phyloP scores from a whole-genome alignment of 441 rosid species.

The Gossypium lobatum region DNA sequence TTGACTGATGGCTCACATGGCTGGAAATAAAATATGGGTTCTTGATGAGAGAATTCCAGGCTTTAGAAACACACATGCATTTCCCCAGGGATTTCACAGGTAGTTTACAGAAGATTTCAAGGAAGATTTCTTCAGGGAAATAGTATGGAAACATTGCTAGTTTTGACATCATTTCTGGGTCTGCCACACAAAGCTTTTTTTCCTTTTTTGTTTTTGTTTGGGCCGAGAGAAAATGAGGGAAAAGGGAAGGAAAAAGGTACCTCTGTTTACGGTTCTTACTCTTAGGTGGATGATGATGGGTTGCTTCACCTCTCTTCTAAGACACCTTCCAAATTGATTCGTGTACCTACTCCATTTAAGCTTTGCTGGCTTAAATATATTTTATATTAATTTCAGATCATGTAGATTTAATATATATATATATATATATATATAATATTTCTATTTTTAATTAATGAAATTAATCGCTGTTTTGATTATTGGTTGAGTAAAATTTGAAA shows the following conservation, averaged over 20 bases:
- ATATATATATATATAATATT: too few relatives aligned
- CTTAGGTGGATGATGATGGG: background rate
- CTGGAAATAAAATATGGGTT: constrained; percentile 3
- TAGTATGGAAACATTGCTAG: background rate
- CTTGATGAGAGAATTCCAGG: constrained; percentile 11
- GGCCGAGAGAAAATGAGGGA: background rate
- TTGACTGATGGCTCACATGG: background rate
- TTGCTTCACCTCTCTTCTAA: background rate
- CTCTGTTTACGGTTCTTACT: background rate
- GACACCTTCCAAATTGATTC: background rate
- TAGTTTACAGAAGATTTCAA: background rate
- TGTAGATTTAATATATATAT: too few relatives aligned
- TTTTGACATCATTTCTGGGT: background rate
- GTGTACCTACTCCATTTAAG: background rate
- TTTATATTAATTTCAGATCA: too few relatives aligned
- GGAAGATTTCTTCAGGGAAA: constrained; percentile 5
- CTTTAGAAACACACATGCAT: constrained; percentile 12
- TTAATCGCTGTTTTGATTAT: too few relatives aligned
- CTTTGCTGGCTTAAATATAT: too few relatives aligned
- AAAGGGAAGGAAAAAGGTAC: background rate
- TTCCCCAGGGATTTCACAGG: background rate
- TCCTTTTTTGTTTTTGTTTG: background rate
- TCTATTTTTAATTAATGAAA: too few relatives aligned
- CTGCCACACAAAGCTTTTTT: background rate
- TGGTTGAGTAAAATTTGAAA: too few relatives aligned